These are phyloP conservation scores for Akanthomyces lecanii DNA, from an alignment of 2,329 filamentous ascomycete genomes.

Conservation along the genomic window DNA sequence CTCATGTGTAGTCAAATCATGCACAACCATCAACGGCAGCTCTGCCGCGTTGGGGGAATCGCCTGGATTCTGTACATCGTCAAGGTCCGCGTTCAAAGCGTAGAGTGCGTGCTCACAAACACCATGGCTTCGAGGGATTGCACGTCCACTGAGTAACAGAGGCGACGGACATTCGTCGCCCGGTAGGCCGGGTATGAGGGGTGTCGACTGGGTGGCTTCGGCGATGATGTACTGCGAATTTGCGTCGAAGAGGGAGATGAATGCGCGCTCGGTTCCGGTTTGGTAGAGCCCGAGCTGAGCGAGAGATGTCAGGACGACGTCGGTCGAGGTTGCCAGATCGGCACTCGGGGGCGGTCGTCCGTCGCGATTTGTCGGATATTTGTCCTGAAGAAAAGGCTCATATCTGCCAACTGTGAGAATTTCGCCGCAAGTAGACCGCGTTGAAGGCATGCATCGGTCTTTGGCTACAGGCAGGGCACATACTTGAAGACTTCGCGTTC, in stretches of 20 bases:
- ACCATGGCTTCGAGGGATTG: constrained; percentile 28
- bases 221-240: constrained; percentile 46
- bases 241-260: constrained; percentile 50
- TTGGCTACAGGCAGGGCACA: not conserved
- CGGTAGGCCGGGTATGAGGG: constrained; percentile 26
- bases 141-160: constrained; percentile 30
- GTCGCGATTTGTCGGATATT: constrained; percentile 20
- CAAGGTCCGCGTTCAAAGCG: too few species aligned
- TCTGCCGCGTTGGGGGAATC: too few species aligned
- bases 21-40: too few species aligned
- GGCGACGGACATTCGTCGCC: constrained; percentile 15
- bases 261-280: constrained; percentile 37
- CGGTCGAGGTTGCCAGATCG: constrained; percentile 28
- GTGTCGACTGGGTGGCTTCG: constrained; percentile 43
- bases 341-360: constrained; percentile 23
- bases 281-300: constrained; percentile 45
- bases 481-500: not conserved
- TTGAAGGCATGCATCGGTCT: too few species aligned
- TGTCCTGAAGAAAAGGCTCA: not conserved
- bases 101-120: constrained; percentile 24
- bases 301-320: constrained; percentile 43
- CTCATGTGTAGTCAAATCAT: too few species aligned
- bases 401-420: not conserved
- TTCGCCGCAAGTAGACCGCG: too few species aligned
- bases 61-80: too few species aligned